Percentiles rank a stretch among this genome's conserved stretches.
Conservation (phyloP, 2,329 filamentous ascomycete species). For the Aspergillus hiratsukae region DNA sequence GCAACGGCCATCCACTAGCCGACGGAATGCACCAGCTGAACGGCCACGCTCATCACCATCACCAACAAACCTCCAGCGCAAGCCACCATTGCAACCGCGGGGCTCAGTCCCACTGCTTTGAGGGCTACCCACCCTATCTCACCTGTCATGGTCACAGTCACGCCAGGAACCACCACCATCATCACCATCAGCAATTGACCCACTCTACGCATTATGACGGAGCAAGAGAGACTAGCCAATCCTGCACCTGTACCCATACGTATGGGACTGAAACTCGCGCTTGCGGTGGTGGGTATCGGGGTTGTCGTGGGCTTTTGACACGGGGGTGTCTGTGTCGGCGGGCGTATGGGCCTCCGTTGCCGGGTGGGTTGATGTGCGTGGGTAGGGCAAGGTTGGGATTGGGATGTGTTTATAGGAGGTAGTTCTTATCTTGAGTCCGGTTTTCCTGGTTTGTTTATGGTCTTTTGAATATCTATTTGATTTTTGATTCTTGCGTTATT, state of each 20-base stretch:
- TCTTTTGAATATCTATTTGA: neutral
- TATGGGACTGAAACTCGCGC: neutral
- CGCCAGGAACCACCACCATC: neutral
- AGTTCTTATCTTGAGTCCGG: neutral
- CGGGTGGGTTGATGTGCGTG: conserved; percentile 4
- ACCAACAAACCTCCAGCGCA: neutral
- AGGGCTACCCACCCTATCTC: neutral
- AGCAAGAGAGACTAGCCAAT: neutral
- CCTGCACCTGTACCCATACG: neutral
- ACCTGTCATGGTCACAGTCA: neutral
- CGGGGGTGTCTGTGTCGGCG: neutral
- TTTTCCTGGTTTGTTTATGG: too few relatives aligned
- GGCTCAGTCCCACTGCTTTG: neutral
- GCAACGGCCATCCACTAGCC: neutral
- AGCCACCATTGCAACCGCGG: neutral
- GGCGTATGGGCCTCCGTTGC: conserved; percentile 13
- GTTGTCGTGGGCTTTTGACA: neutral
- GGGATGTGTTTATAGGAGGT: neutral
- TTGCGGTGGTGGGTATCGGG: neutral
- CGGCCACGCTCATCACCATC: neutral
- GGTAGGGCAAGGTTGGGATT: neutral
- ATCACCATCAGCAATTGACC: neutral
- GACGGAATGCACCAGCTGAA: neutral
- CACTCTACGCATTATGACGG: neutral
- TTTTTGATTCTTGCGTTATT: neutral